Base-by-base conservation (phyloP, 2,329 filamentous ascomycete species). In the Harringtonia aguacate region DNA sequence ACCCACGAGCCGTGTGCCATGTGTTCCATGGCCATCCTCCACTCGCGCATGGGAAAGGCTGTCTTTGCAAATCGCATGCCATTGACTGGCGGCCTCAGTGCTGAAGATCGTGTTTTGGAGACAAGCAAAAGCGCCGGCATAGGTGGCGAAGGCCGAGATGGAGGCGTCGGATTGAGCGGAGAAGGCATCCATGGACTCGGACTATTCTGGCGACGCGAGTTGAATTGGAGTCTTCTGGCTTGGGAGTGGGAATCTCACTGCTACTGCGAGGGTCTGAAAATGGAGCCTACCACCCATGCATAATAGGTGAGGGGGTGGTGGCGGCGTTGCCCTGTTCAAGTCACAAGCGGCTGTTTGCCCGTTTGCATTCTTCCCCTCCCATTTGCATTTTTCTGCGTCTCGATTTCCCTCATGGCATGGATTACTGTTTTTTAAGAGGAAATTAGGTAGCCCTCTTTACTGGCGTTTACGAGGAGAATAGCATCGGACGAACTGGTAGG, bases 1-100 rank as follows among this genome's bases (percentile, higher is more conserved):
- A 95, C 89, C 3, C 89, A 97, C 58, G 92, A 98, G 64, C 92
- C 92, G 6, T 98, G 92, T 59, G 77, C 94, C 48, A 94, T 94
- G 77, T 98, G 92, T 64, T 87, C 85, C 30, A 97, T 97, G 92
- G 92, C 86, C 2, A 84, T 97, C 53, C 72, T 97, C 20, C 89
- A 97, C 59, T 95, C 90, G 9, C 79, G 92, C 41, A 95, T 98
- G 72, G 81, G 86, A 36, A 81, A 84, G 43, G 84, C 89, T 41
- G 74, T 94, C 33, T 94, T 95, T 63, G 79, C 77, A 50, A 73
- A 80, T 49, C 77, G 85, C 44, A 92, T 94, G 84, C 74, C 76
- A 38, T 67, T 77, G 50, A 94, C 85, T 13, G 90, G 90, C 40
- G 89, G 86, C 36, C 70, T 95, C 65, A 84, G 82, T 55, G 82